A percentile compares a stretch with the other conserved stretches of the same genome.
phyloP scores from a whole-genome alignment of 306 rosid genomes.

The Trifolium pratense region DNA sequence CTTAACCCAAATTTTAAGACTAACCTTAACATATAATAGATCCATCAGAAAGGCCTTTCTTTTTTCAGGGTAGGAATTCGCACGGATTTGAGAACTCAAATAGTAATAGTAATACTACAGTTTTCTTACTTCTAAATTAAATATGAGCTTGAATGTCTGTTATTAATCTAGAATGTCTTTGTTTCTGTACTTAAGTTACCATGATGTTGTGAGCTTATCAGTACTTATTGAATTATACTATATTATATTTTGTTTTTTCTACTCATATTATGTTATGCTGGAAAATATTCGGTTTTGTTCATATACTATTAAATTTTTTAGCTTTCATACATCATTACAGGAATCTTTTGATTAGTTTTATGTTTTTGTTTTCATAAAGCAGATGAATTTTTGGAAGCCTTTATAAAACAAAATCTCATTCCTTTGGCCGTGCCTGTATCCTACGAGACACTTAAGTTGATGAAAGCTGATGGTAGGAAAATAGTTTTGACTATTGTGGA shows the following conservation, averaged over 20 bases:
- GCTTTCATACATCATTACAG: slow-evolving; percentile 7
- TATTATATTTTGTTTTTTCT: neutral
- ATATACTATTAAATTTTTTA: slow-evolving; percentile 27
- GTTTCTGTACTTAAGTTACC: slow-evolving; percentile 2
- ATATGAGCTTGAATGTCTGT: slow-evolving; percentile 11
- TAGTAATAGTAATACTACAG: neutral
- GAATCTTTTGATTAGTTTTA: slow-evolving; percentile 19
- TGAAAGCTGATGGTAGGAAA: slow-evolving; percentile 78
- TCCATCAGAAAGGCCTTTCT: slow-evolving; percentile 10
- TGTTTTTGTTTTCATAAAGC: slow-evolving; percentile 49
- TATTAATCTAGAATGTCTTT: slow-evolving; percentile 31
- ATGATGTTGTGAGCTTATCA: slow-evolving; percentile 3
- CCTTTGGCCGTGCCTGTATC: slow-evolving; percentile 83
- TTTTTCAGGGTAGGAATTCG: slow-evolving; percentile 23
- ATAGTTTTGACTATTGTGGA: slow-evolving; percentile 82
- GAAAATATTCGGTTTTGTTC: slow-evolving; percentile 19
- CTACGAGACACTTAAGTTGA: slow-evolving; percentile 65
- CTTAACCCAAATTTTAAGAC: too few species aligned
- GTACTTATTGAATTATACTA: slow-evolving; percentile 8
- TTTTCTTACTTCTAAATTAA: slow-evolving; percentile 4
- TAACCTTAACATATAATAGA: neutral
- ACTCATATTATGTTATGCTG: slow-evolving; percentile 16
- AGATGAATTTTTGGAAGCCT: slow-evolving; percentile 82
- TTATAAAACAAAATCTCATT: slow-evolving; percentile 71
- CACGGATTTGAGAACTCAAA: slow-evolving; percentile 26